These are phyloP conservation scores for Suhomyces terraborum DNA, from an alignment of 1,139 yeast species.

Conservation along the genomic window DNA sequence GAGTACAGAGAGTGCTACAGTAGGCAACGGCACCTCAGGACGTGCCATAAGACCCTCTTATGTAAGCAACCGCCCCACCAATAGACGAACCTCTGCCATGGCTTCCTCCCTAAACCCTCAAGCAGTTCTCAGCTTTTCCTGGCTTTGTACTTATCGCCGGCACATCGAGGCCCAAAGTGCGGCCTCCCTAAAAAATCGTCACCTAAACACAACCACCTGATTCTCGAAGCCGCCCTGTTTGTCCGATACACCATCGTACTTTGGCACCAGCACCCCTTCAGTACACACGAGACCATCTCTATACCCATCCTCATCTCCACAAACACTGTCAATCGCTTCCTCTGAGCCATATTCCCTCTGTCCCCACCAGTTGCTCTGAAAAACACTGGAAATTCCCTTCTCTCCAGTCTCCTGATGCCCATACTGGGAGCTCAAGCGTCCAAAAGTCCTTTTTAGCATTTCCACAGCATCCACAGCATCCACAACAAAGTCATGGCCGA, in stretches of 20 bases:
- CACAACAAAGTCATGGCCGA: conserved; percentile 4
- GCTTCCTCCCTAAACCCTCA: too few relatives aligned
- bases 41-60: too few relatives aligned
- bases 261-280: too few relatives aligned
- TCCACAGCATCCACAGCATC: too few relatives aligned
- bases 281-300: too few relatives aligned
- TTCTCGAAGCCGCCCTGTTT: too few relatives aligned
- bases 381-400: background rate
- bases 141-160: conserved; percentile 1
- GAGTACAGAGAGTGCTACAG: too few relatives aligned
- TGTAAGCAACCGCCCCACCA: too few relatives aligned
- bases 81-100: too few relatives aligned
- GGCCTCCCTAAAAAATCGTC: conserved; percentile 5
- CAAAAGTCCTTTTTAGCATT: background rate
- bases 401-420: background rate
- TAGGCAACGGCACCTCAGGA: too few relatives aligned
- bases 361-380: background rate
- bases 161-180: background rate
- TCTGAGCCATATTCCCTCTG: background rate
- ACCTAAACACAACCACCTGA: conserved; percentile 11
- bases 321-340: background rate
- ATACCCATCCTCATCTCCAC: too few relatives aligned
- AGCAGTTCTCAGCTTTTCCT: background rate
- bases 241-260: too few relatives aligned
- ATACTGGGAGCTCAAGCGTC: background rate